These are phyloP conservation scores for Trichaptum fuscoviolaceum DNA, from an alignment of 768 basidiomycete species.

Conservation along the genomic window DNA sequence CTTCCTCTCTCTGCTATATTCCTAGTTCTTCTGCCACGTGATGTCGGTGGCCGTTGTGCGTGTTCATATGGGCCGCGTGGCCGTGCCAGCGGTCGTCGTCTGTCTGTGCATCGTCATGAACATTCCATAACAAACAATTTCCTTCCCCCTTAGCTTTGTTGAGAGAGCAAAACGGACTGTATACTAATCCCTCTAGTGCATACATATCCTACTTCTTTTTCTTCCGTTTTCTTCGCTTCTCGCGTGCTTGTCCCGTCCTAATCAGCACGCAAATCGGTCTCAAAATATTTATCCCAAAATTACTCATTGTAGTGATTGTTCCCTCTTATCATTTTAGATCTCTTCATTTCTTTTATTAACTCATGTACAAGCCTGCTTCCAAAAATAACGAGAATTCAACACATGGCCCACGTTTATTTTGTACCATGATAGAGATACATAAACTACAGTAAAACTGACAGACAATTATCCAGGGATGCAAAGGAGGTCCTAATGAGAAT, in stretches of 20 bases:
- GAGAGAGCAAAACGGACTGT: background rate
- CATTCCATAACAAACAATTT: background rate
- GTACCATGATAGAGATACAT: background rate
- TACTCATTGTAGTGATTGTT: constrained; percentile 13
- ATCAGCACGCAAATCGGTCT: background rate
- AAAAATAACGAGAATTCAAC: background rate
- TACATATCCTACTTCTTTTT: constrained; percentile 13
- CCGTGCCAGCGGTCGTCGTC: background rate
- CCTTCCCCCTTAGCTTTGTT: background rate
- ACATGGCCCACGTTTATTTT: background rate
- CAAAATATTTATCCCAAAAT: constrained; percentile 7
- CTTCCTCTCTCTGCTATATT: background rate
- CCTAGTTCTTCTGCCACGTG: background rate
- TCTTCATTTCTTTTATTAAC: background rate
- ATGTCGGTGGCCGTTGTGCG: background rate
- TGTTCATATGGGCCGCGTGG: background rate
- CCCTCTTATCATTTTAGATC: constrained; percentile 5
- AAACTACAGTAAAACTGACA: background rate
- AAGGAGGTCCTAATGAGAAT: background rate
- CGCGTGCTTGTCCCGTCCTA: constrained; percentile 4
- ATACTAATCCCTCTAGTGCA: constrained; percentile 8
- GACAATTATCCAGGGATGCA: background rate
- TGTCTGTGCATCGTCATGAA: background rate
- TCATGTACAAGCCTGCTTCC: background rate
- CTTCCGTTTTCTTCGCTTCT: background rate